Percentiles rank a stretch among this genome's conserved stretches.
phyloP scores from a whole-genome alignment of 352 stramenopile genomes.

The Plasmopara muralis region DNA sequence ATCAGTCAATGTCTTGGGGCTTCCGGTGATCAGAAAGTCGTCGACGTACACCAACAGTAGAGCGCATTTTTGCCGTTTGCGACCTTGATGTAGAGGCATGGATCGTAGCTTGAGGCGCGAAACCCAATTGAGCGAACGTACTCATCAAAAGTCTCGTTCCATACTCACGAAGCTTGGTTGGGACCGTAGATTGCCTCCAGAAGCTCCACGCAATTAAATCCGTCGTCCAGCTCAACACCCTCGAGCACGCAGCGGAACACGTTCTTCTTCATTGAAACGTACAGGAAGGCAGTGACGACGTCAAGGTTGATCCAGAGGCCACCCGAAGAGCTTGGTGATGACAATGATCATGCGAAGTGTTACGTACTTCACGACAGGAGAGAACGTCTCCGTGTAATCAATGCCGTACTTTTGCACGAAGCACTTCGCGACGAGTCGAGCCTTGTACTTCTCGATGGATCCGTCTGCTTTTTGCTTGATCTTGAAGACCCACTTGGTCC shows the following conservation, averaged over 20 bases:
- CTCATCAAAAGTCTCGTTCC: slow-evolving; percentile 3
- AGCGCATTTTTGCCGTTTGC: background rate
- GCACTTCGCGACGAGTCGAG: background rate
- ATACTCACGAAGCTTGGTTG: slow-evolving; percentile 9
- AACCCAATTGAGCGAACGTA: background rate
- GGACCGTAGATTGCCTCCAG: slow-evolving; percentile 8
- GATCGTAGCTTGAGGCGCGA: background rate
- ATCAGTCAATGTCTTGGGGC: background rate
- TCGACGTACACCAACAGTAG: background rate
- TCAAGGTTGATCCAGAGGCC: slow-evolving; percentile 5
- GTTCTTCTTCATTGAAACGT: slow-evolving; percentile 5
- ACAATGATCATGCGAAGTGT: slow-evolving; percentile 4
- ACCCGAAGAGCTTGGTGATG: slow-evolving; percentile 1
- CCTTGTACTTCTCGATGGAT: background rate
- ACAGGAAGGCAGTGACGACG: slow-evolving; percentile 8
- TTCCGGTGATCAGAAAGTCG: background rate
- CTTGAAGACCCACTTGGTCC: background rate
- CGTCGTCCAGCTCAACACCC: background rate
- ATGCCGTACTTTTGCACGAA: background rate
- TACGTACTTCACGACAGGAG: background rate
- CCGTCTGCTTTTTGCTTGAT: background rate
- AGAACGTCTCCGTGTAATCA: background rate
- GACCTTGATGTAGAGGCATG: background rate
- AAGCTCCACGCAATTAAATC: slow-evolving; percentile 6
- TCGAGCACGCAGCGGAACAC: background rate